These are phyloP conservation scores for Xylariaceae sp. DNA, from an alignment of 2,329 filamentous ascomycete species.

Conservation along the genomic window DNA sequence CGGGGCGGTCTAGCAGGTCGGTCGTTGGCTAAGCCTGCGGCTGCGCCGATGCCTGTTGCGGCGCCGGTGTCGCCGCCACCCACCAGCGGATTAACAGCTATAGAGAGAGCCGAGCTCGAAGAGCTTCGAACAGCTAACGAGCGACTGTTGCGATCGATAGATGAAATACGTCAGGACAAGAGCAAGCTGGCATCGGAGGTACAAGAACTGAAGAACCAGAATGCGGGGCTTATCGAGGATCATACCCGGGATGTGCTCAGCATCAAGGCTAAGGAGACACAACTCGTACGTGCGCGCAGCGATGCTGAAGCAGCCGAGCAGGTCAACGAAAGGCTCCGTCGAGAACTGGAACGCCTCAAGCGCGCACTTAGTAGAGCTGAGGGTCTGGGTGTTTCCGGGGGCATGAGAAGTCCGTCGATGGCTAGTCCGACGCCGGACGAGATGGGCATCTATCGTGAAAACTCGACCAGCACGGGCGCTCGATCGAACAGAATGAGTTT, in stretches of 20 bases:
- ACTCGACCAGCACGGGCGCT: conserved; percentile 34
- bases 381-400: conserved; percentile 39
- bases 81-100: conserved; percentile 61
- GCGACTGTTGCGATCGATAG: conserved; percentile 64
- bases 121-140: conserved; percentile 83
- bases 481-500: conserved; percentile 55
- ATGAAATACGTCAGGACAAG: conserved; percentile 78
- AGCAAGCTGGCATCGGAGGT: conserved; percentile 79
- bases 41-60: conserved; percentile 44
- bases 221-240: conserved; percentile 93
- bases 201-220: conserved; percentile 92
- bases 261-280: conserved; percentile 97
- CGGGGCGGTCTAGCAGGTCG: conserved; percentile 80
- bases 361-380: conserved; percentile 67
- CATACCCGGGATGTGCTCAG: conserved; percentile 92
- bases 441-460: conserved; percentile 54
- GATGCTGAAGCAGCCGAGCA: conserved; percentile 87
- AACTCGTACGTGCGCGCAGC: conserved; percentile 83
- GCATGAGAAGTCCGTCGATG: conserved; percentile 39
- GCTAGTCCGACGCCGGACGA: conserved; percentile 55
- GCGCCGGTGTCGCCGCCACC: conserved; percentile 53
- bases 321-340: conserved; percentile 73
- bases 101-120: conserved; percentile 90
- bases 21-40: conserved; percentile 70
- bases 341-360: conserved; percentile 91